A percentile compares a stretch with the other conserved stretches of the same genome.
These are phyloP conservation scores for Bipolaris bicolor DNA, from an alignment of 2,329 filamentous ascomycete genomes.

Conservation along the genomic window DNA sequence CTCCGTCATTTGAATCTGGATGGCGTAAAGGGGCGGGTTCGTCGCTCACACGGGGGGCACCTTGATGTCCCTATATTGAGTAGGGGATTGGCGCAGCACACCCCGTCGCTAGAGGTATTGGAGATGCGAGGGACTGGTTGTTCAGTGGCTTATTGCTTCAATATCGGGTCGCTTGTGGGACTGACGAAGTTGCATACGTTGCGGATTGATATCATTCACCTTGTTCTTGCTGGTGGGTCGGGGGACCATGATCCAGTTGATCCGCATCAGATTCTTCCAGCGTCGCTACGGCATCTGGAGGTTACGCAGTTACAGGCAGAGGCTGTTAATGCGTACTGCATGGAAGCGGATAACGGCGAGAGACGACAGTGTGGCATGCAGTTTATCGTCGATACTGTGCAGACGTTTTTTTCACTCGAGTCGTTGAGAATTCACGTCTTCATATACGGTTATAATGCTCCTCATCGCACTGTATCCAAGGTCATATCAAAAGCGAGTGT, in stretches of 20 bases:
- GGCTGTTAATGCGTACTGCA: not conserved
- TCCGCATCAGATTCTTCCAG: not conserved
- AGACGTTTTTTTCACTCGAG: not conserved
- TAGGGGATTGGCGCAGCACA: too few relatives aligned
- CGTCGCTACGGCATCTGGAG: not conserved
- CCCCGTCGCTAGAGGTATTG: too few relatives aligned
- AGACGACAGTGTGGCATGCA: not conserved
- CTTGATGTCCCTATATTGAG: too few relatives aligned
- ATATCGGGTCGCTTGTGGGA: not conserved
- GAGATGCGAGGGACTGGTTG: too few relatives aligned
- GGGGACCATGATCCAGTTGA: not conserved
- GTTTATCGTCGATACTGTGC: not conserved
- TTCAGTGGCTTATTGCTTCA: too few relatives aligned
- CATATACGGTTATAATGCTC: not conserved
- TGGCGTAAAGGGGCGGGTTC: too few relatives aligned
- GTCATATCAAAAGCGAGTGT: not conserved
- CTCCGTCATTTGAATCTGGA: too few relatives aligned
- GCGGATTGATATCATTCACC: not conserved
- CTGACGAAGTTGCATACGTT: not conserved
- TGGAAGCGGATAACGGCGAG: not conserved
- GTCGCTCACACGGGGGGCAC: too few relatives aligned
- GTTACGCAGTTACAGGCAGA: not conserved
- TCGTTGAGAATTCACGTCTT: not conserved
- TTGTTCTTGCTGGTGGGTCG: not conserved
- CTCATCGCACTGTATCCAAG: too few relatives aligned